A percentile compares a stretch with the other conserved stretches of the same genome.
These are phyloP conservation scores for Neoboletus subvelutipes DNA, from an alignment of 768 basidiomycete species.

Conservation along the genomic window DNA sequence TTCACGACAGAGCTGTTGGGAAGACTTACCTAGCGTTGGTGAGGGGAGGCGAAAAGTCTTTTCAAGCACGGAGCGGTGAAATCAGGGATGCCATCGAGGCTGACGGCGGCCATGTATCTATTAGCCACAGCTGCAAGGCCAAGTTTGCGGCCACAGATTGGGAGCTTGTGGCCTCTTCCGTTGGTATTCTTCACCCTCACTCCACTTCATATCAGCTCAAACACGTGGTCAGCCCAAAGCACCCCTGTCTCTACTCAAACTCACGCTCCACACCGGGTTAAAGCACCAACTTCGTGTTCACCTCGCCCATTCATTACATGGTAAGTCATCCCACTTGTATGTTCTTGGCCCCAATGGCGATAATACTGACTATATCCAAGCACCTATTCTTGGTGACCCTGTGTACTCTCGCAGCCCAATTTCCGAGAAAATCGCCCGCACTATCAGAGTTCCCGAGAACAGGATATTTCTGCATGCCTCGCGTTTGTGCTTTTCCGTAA, in stretches of 20 bases:
- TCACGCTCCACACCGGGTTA: slow-evolving; percentile 58
- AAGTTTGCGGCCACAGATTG: slow-evolving; percentile 46
- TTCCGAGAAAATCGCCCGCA: slow-evolving; percentile 30
- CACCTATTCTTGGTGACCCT: slow-evolving; percentile 65
- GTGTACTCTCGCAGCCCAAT: slow-evolving; percentile 44
- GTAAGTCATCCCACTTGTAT: slow-evolving; percentile 32
- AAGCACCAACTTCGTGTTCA: slow-evolving; percentile 77
- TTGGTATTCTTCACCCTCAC: slow-evolving; percentile 33
- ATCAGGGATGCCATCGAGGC: slow-evolving; percentile 44
- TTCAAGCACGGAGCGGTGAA: slow-evolving; percentile 39
- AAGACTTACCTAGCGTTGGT: slow-evolving; percentile 70
- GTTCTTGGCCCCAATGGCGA: background rate
- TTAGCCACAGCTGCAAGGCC: slow-evolving; percentile 30
- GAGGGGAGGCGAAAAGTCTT: slow-evolving; percentile 48
- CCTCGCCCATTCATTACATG: slow-evolving; percentile 47
- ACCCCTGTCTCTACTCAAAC: slow-evolving; percentile 56
- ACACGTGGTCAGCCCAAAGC: slow-evolving; percentile 33
- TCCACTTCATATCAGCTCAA: slow-evolving; percentile 27
- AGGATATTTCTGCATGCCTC: slow-evolving; percentile 64
- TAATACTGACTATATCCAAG: slow-evolving; percentile 35
- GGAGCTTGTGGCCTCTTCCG: slow-evolving; percentile 59
- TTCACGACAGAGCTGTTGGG: slow-evolving; percentile 43
- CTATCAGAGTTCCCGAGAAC: slow-evolving; percentile 39
- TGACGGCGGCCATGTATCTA: slow-evolving; percentile 44
- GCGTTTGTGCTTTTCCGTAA: slow-evolving; percentile 54